Evolutionary conservation across 192 early-diverging fungal genomes (phyloP).

Genomic region (Coemansia sp.): DNA sequence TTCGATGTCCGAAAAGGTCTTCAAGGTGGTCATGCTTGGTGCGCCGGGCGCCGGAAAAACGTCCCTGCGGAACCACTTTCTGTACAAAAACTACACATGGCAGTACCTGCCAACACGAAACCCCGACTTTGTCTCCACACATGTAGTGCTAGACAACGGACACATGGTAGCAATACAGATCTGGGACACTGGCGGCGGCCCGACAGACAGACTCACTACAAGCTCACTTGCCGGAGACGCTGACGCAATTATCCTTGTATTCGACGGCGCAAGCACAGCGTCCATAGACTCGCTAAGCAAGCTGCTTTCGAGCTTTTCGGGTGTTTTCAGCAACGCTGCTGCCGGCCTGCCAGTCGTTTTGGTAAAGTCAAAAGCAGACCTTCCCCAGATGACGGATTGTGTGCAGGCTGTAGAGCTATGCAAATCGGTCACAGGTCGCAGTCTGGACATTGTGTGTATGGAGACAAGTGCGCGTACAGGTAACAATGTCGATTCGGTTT

Average conservation of each 20-base stretch:
- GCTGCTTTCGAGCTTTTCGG: slow-evolving; percentile 7
- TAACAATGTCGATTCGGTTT: slow-evolving; percentile 22
- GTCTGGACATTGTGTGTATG: slow-evolving; percentile 17
- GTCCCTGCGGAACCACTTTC: slow-evolving; percentile 45
- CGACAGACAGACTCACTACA: slow-evolving; percentile 14
- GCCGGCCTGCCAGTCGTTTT: slow-evolving; percentile 13
- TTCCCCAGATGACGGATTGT: not conserved
- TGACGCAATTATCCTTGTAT: slow-evolving; percentile 42
- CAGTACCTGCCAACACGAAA: slow-evolving; percentile 26
- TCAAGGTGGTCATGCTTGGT: slow-evolving; percentile 48
- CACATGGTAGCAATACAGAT: slow-evolving; percentile 41
- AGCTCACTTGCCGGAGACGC: slow-evolving; percentile 41
- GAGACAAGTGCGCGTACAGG: slow-evolving; percentile 41
- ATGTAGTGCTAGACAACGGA: slow-evolving; percentile 16
- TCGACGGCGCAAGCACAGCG: slow-evolving; percentile 10
- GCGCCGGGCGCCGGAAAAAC: slow-evolving; percentile 40
- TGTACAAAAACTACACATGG: slow-evolving; percentile 38
- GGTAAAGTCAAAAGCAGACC: slow-evolving; percentile 33
- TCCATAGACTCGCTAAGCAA: slow-evolving; percentile 13
- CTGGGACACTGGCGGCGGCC: slow-evolving; percentile 44
- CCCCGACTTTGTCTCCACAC: slow-evolving; percentile 50
- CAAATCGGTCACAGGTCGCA: slow-evolving; percentile 3
- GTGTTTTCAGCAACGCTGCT: not conserved
- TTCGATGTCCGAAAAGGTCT: slow-evolving; percentile 26
- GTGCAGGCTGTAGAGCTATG: slow-evolving; percentile 19